Evolutionary conservation across 2,329 filamentous ascomycete genomes (phyloP), one percentile per base, ranked within the genome.

Genomic region (Westerdykella ornata): DNA sequence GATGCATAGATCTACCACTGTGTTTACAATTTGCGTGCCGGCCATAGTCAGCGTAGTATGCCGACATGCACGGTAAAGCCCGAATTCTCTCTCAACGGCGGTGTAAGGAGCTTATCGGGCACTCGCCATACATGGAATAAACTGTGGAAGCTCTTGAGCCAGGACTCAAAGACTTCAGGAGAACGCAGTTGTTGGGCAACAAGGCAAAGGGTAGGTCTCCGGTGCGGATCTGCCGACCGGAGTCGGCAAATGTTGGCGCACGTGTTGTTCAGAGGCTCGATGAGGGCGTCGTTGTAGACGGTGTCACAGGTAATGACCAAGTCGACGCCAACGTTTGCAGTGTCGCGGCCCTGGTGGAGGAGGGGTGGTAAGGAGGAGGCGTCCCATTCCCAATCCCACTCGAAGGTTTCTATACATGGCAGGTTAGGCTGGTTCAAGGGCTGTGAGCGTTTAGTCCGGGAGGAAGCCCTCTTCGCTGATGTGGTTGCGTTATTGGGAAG

Each of bases 161-260:
- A 97, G 12, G 73, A 69, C 54, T 90, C 82, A 53, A 97, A 92
- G 5, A 97, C 86, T 26, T 89, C 84, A 2, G 85, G 78, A 19
- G 87, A 82, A 20, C 92, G 80, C 37, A 96, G 76, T 66, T 97
- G 90, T 70, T 97, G 90, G 17, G 86, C 90, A 38, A 97, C 75
- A 5, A 97, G 67, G 58, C 85, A 89, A 1, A 95, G 51, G 4
- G 85, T 84, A 2, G 84, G 76, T 35, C 43, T 54, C 9, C 49
- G 42, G 1, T 38, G 26, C 1, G 43, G 26, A 7, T 37, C 19
- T n/a, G 35, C 26, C 5, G 41, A 37, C n/a, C 81, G 72, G 13
- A 90, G 65, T 8, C 69, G 69, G 64, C 88, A 94, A 17, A 81
- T 74, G 47, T 94, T 85, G 5, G 73, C 78, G 61, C 86, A 94